These are phyloP conservation scores for Fragaria vesca DNA, from an alignment of 306 rosid species.

Conservation along the genomic window DNA sequence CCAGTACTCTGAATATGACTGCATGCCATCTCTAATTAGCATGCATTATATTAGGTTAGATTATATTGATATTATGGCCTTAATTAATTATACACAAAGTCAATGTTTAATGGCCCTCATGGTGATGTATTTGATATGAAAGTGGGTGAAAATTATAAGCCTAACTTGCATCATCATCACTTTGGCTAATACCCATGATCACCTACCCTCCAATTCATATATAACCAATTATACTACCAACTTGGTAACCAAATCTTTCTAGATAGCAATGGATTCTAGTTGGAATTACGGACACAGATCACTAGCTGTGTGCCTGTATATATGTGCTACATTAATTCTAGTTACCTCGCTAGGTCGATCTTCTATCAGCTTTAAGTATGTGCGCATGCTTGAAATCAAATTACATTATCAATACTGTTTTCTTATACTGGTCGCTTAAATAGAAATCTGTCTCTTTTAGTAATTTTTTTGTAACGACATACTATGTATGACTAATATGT, in stretches of 20 bases:
- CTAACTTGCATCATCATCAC: conserved; percentile 21
- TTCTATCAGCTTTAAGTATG: not conserved
- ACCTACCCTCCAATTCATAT: conserved; percentile 30
- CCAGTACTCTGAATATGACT: conserved; percentile 35
- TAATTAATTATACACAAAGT: conserved; percentile 21
- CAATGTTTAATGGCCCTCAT: conserved; percentile 27
- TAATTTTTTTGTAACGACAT: too few species aligned
- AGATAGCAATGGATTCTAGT: conserved; percentile 13
- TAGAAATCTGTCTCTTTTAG: too few species aligned
- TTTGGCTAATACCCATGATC: conserved; percentile 16
- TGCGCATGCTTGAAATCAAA: not conserved
- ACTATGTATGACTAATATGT: too few species aligned
- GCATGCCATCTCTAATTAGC: not conserved
- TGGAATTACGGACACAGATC: conserved; percentile 9
- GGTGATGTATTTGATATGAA: conserved; percentile 22
- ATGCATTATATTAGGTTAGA: not conserved
- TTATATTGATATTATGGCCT: not conserved
- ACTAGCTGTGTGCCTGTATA: not conserved
- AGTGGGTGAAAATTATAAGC: conserved; percentile 33
- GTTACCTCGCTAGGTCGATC: not conserved
- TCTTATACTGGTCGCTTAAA: too few species aligned
- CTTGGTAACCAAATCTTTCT: conserved; percentile 32
- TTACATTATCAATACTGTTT: too few species aligned
- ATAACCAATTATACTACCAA: conserved; percentile 12
- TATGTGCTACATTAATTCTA: not conserved